phyloP scores from a whole-genome alignment of 2,329 filamentous ascomycete genomes.

The Mycosphaerella sp. region DNA sequence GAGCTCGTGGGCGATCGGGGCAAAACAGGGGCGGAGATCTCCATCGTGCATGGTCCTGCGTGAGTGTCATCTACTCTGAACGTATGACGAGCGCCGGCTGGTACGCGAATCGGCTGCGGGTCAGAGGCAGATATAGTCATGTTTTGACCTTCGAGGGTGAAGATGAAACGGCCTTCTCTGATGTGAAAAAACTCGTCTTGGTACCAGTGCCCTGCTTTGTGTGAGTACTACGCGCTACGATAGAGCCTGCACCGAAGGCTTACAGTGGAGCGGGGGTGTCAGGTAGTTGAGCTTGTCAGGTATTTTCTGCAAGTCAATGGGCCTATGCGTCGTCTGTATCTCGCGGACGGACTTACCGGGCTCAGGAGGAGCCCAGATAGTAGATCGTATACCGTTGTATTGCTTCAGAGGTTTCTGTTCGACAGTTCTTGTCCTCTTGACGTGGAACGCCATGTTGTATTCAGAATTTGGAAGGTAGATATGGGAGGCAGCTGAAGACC shows the following conservation, averaged over 20 bases:
- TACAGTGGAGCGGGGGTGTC: slow-evolving; percentile 24
- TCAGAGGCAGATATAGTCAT: slow-evolving; percentile 21
- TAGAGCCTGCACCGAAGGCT: background rate
- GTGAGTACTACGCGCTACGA: background rate
- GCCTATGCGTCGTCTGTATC: slow-evolving; percentile 27
- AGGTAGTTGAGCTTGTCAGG: slow-evolving; percentile 23
- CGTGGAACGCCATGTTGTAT: slow-evolving; percentile 17
- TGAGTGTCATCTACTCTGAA: slow-evolving; percentile 27
- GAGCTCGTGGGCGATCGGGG: slow-evolving; percentile 10
- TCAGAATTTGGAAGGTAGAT: background rate
- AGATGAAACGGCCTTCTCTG: slow-evolving; percentile 28
- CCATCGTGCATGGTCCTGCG: slow-evolving; percentile 25
- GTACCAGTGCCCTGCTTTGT: slow-evolving; percentile 25
- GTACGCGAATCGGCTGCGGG: slow-evolving; percentile 24
- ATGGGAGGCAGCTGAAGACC: background rate
- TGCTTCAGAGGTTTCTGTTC: slow-evolving; percentile 11
- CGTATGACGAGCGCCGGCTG: slow-evolving; percentile 24
- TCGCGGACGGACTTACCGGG: slow-evolving; percentile 27
- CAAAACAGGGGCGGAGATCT: slow-evolving; percentile 22
- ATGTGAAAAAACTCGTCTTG: slow-evolving; percentile 29
- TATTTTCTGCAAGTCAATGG: slow-evolving; percentile 21
- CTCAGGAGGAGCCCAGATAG: slow-evolving; percentile 23
- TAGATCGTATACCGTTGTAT: slow-evolving; percentile 27
- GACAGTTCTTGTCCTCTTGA: slow-evolving; percentile 16
- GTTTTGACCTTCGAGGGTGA: slow-evolving; percentile 27